Percentiles rank a stretch among this genome's conserved stretches.
Conservation (phyloP, 1,284 basidiomycete species). For the Somion occarium region DNA sequence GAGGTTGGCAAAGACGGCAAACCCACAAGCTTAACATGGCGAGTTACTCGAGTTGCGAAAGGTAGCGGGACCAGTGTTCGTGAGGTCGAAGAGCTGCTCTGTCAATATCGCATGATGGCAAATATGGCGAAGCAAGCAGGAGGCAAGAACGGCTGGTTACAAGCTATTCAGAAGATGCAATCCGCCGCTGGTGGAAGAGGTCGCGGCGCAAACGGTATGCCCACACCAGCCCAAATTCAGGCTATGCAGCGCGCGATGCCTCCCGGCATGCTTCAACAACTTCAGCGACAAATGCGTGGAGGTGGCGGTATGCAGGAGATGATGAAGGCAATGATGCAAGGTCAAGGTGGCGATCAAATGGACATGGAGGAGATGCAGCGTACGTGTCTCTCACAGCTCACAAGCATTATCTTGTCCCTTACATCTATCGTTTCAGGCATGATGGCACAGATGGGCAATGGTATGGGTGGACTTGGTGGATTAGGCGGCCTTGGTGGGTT, state of each 20-base stretch:
- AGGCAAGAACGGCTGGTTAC: conserved; percentile 92
- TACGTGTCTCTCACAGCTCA: conserved; percentile 35
- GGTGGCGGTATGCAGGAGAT: conserved; percentile 92
- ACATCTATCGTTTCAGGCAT: conserved; percentile 44
- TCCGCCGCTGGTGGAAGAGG: conserved; percentile 80
- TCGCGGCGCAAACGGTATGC: conserved; percentile 81
- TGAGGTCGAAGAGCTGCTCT: conserved; percentile 94
- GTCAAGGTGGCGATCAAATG: conserved; percentile 75
- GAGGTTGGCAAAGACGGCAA: conserved; percentile 80
- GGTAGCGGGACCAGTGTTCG: conserved; percentile 96
- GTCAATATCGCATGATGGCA: conserved; percentile 96
- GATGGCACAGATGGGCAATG: conserved; percentile 81
- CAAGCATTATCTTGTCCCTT: not conserved
- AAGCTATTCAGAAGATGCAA: conserved; percentile 90
- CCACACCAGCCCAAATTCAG: conserved; percentile 87
- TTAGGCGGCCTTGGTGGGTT: conserved; percentile 57
- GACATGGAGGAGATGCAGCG: conserved; percentile 88
- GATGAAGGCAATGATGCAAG: conserved; percentile 95
- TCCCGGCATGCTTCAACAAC: conserved; percentile 82
- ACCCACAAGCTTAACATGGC: conserved; percentile 78
- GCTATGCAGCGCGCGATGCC: conserved; percentile 90
- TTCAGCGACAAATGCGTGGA: conserved; percentile 77
- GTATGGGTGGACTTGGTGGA: conserved; percentile 40
- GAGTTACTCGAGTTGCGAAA: conserved; percentile 84
- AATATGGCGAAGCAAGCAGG: conserved; percentile 97